Base-by-base conservation (phyloP, 768 basidiomycete species). In the Rhizopogon salebrosus region DNA sequence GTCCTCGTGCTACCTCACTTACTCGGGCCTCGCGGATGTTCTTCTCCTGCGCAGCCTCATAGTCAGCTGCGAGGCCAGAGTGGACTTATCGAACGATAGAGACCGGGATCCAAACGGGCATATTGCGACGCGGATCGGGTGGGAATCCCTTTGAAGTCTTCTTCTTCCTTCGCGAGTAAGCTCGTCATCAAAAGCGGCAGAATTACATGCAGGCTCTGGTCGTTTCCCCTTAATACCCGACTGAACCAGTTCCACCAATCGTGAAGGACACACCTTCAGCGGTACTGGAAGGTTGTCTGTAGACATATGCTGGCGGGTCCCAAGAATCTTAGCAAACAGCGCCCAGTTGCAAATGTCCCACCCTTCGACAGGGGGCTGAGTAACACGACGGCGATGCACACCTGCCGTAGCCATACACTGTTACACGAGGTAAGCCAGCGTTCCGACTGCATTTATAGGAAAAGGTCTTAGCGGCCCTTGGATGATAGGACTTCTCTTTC, bases 241-340 rank as follows among this genome's bases (percentile, higher is more conserved):
- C n/a, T n/a, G n/a, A n/a, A n/a, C n/a, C 69, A 75, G 59, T n/a
- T 55, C 46, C 18, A 72, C 69, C 34, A 76, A 66, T 38, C 65
- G 61, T 20, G 55, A 46, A 4, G 69, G 74, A 16, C 63, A 58
- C 42, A 75, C 66, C 39, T 70, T 69, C 9, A 79, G 0, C 78
- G 71, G 49, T 76, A 78, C 61, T 78, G 70, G 60, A 9, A 69
- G 60, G n/a, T 65, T 31, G 37, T 75, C 75, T 8, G 75, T 74
- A 24, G 68, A 71, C 2, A 72, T 67, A 42, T 76, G 76, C 20
- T 64, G 61, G 14, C 76, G 68, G 3, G 49, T 61, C 4, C 63
- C 57, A 41, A 67, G 60, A 31, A 79, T 75, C 48, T 68, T 67
- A 18, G 65, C 52, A 31, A 77, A 59, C 50, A 70, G 56, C 2